These are phyloP conservation scores for Ananas comosus DNA, from an alignment of 176 grass and related monocot genomes.

Conservation along the genomic window DNA sequence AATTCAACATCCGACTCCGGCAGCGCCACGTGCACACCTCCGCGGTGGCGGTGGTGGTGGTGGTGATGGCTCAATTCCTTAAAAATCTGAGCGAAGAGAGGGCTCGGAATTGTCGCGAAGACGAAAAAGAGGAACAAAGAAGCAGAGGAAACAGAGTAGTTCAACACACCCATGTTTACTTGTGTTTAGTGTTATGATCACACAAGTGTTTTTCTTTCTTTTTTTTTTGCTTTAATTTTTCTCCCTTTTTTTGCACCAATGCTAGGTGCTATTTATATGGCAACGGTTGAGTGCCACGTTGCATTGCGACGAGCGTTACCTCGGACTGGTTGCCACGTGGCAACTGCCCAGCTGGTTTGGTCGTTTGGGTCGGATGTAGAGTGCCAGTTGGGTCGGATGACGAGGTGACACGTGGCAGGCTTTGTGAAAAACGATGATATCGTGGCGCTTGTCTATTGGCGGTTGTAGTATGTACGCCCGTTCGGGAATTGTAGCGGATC, in stretches of 20 bases:
- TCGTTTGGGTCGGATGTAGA: no score
- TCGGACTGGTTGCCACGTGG: slow-evolving; percentile 11
- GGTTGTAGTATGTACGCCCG: no score
- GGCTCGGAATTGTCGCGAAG: not conserved
- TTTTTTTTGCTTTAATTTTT: no score
- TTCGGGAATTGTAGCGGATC: no score
- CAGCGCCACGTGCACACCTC: slow-evolving; percentile 10
- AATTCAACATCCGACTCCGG: slow-evolving; percentile 60
- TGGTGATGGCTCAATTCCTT: not conserved
- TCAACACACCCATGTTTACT: not conserved
- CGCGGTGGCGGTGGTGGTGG: not conserved
- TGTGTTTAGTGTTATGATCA: no score
- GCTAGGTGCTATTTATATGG: not conserved
- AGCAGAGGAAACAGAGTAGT: slow-evolving; percentile 15
- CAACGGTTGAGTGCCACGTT: not conserved
- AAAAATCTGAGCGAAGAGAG: not conserved
- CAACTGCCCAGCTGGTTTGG: not conserved
- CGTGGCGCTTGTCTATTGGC: no score
- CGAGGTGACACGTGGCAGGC: no score
- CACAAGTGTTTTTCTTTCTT: not conserved
- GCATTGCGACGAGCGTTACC: not conserved
- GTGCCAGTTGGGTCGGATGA: no score
- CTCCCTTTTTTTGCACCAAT: not conserved
- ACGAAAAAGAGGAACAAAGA: slow-evolving; percentile 13
- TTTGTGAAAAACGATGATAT: no score